Evolutionary conservation across 2,329 filamentous ascomycete genomes (phyloP).

Genomic region (Amylocarpus encephaloides): DNA sequence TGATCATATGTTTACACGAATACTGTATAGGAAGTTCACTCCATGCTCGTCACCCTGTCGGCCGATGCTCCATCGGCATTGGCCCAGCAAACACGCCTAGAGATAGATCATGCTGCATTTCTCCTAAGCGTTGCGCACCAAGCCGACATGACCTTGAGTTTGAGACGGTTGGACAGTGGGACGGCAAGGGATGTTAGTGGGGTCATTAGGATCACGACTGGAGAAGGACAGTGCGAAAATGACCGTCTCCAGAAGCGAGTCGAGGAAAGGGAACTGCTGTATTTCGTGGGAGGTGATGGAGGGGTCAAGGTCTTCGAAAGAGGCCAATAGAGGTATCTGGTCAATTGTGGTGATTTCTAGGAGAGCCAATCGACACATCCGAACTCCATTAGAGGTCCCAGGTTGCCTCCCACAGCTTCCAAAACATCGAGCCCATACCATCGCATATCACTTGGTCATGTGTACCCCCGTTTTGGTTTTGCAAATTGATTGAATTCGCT

Average conservation of each 20-base stretch:
- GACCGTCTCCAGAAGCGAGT: slow-evolving; percentile 31
- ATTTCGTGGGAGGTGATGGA: slow-evolving; percentile 74
- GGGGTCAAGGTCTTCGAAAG: slow-evolving; percentile 78
- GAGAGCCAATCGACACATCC: slow-evolving; percentile 3
- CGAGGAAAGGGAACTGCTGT: slow-evolving; percentile 68
- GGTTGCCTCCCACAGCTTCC: not conserved
- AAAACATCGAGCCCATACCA: slow-evolving; percentile 6
- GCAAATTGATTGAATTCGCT: slow-evolving; percentile 32
- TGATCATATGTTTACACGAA: slow-evolving; percentile 6
- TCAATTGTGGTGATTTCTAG: not conserved
- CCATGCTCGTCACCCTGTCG: slow-evolving; percentile 61
- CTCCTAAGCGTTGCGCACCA: slow-evolving; percentile 67
- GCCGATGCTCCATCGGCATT: slow-evolving; percentile 68
- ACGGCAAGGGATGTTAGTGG: slow-evolving; percentile 88
- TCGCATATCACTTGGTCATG: slow-evolving; percentile 15
- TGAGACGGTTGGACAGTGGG: slow-evolving; percentile 77
- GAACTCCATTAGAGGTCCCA: slow-evolving; percentile 4
- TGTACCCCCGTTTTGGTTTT: slow-evolving; percentile 17
- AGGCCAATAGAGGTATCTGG: slow-evolving; percentile 46
- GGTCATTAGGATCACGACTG: slow-evolving; percentile 68
- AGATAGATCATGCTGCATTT: slow-evolving; percentile 66
- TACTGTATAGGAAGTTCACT: slow-evolving; percentile 52
- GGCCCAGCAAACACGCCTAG: slow-evolving; percentile 55
- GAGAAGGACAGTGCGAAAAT: slow-evolving; percentile 33
- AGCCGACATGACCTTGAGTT: slow-evolving; percentile 63